Evolutionary conservation across 1,284 basidiomycete genomes (phyloP), one percentile per base, ranked within the genome.

Genomic region (Fomitiporia mediterranea): DNA sequence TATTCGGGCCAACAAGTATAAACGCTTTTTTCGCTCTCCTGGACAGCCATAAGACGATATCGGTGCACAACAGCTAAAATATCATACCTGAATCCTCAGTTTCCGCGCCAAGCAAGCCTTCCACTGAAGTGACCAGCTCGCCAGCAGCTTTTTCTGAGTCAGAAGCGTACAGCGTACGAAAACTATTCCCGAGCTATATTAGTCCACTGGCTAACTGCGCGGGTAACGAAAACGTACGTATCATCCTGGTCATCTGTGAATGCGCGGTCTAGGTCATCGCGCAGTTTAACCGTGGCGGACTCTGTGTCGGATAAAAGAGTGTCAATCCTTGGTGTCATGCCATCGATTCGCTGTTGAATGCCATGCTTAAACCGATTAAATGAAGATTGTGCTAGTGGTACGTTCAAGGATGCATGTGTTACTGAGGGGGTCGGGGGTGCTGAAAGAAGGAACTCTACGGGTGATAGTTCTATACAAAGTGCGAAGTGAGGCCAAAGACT

Each of bases 301-400:
- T 91, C 88, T 11, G 89, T 67, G 1, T 70, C 72, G 4, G 67
- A 68, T 55, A 90, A 63, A n/a, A 86, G 74, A 19, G 74, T 71
- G 55, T 87, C 75, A 34, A 90, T 66, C 32, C 79, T 66, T 0
- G 80, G 72, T 9, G 84, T 84, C 42, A 86, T 78, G 15, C 83
- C 81, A 32, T 75, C 62, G 19, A 89, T 70, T 60, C 84, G 85
- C 51, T 75, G 77, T 53, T 74, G 77, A 40, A 91, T 67, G 4
- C 76, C 66, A 15, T 68, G 62, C 60, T 78, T 80, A 63, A 86
- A 89, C 63, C 75, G 79, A 42, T 76, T 74, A 63, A 89, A 83
- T 2, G 79, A 72, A 9, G 70, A 67, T 56, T 78, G 72, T n/a
- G 72, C 70, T 19, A 63, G 53, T 2, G 66, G 58, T n/a, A 74